phyloP scores from a whole-genome alignment of 352 stramenopile species.

The Phytophthora tentaculata region DNA sequence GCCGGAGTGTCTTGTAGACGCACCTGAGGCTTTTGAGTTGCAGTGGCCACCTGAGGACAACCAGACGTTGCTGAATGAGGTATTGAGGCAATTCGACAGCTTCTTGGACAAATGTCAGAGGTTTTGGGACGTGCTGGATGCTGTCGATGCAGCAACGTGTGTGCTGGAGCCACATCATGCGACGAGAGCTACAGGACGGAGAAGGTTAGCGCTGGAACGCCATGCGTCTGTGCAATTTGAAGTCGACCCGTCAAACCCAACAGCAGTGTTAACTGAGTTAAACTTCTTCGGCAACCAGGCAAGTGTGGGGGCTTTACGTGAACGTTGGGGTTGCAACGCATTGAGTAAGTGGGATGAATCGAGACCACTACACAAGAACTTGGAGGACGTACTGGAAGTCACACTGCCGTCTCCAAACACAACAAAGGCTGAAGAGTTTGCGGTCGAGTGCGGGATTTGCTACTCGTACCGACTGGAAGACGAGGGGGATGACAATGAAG shows the following conservation, averaged over 20 bases:
- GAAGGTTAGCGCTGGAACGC: constrained; percentile 69
- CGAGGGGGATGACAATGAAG: constrained; percentile 24
- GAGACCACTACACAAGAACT: constrained; percentile 62
- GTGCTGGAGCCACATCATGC: constrained; percentile 80
- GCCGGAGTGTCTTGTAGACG: constrained; percentile 54
- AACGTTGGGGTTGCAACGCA: constrained; percentile 62
- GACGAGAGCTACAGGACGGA: constrained; percentile 63
- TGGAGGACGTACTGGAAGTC: constrained; percentile 66
- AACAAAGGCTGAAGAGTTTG: constrained; percentile 68
- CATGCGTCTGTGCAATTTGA: constrained; percentile 81
- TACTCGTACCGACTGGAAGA: constrained; percentile 82
- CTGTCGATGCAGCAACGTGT: constrained; percentile 72
- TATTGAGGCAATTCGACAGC: constrained; percentile 57
- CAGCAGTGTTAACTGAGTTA: constrained; percentile 56
- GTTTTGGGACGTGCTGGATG: constrained; percentile 84
- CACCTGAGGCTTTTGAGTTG: constrained; percentile 57
- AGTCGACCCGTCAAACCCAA: constrained; percentile 51
- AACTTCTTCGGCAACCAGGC: constrained; percentile 82
- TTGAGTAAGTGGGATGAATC: constrained; percentile 65
- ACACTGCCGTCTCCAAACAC: constrained; percentile 65
- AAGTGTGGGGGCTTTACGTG: constrained; percentile 53
- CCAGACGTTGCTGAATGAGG: constrained; percentile 29
- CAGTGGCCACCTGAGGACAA: constrained; percentile 27
- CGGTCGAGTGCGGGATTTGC: constrained; percentile 90
- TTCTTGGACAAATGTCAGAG: constrained; percentile 71